Percentiles rank a stretch among this genome's conserved stretches.
phyloP scores from a whole-genome alignment of 805 yeast species.

The Sugiyamaella smithiae region DNA sequence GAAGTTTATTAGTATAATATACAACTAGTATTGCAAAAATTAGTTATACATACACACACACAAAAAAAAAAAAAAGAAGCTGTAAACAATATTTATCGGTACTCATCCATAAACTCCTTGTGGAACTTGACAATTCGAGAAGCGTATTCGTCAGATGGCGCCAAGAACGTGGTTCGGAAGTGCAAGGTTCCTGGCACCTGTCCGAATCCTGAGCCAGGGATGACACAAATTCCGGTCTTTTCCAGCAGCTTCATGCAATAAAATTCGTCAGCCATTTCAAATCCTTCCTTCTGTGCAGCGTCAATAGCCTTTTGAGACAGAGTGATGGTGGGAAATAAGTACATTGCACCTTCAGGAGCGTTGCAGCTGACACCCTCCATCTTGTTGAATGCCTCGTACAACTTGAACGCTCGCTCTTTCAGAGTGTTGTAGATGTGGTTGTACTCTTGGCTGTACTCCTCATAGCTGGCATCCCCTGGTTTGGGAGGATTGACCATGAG shows the following conservation, averaged over 20 bases:
- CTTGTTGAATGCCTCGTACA: constrained; percentile 66
- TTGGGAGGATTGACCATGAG: constrained; percentile 91
- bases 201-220: constrained; percentile 97
- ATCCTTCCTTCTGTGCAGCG: constrained; percentile 54
- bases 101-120: constrained; percentile 59
- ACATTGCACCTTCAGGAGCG: constrained; percentile 97
- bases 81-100: constrained; percentile 33
- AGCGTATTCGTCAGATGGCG: constrained; percentile 93
- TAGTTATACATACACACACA: neutral
- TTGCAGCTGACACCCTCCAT: constrained; percentile 86
- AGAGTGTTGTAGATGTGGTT: constrained; percentile 59
- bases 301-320: constrained; percentile 62
- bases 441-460: constrained; percentile 62
- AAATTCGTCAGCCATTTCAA: constrained; percentile 74
- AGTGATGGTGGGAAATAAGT: constrained; percentile 77
- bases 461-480: constrained; percentile 72
- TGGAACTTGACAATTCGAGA: constrained; percentile 78
- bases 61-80: no score
- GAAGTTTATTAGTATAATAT: neutral
- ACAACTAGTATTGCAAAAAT: no score
- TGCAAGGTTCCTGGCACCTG: constrained; percentile 88
- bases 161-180: constrained; percentile 92
- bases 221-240: constrained; percentile 91
- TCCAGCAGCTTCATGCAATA: constrained; percentile 85
- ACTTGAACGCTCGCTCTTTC: constrained; percentile 55